Conservation (phyloP, 23 red algal genomes). For the Agarophyton chilense region DNA sequence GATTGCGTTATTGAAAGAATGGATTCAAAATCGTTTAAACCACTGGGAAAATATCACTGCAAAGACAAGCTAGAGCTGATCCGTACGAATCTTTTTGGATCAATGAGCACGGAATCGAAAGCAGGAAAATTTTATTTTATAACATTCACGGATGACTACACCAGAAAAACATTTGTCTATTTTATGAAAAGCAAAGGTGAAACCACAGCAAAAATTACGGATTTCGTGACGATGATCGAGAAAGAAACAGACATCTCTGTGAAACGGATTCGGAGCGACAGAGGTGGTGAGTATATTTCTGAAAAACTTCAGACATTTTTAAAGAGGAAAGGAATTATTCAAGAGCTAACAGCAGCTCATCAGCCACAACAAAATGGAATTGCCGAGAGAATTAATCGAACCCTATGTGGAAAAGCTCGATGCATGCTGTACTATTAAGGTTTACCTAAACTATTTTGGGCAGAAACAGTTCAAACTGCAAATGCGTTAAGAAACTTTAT, state of each 20-base stretch:
- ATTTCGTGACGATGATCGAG: neutral
- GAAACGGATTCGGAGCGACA: neutral
- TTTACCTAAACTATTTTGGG: neutral
- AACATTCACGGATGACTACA: slow-evolving; percentile 37
- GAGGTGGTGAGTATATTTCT: slow-evolving; percentile 28
- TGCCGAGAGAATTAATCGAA: slow-evolving; percentile 41
- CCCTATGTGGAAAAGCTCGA: slow-evolving; percentile 32
- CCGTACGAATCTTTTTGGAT: slow-evolving; percentile 36
- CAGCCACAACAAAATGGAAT: slow-evolving; percentile 7
- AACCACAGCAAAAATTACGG: neutral
- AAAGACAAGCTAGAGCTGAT: slow-evolving; percentile 28
- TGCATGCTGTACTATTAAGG: slow-evolving; percentile 13
- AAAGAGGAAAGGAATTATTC: slow-evolving; percentile 1
- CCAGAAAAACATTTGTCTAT: slow-evolving; percentile 7
- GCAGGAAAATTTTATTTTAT: slow-evolving; percentile 39
- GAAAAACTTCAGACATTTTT: neutral
- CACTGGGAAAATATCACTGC: neutral
- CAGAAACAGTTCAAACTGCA: neutral
- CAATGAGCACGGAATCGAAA: neutral
- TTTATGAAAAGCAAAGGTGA: slow-evolving; percentile 12
- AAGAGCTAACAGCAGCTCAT: slow-evolving; percentile 19
- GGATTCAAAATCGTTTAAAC: neutral
- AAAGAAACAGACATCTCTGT: slow-evolving; percentile 10
- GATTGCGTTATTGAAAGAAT: slow-evolving; percentile 14
- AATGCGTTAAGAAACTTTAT: neutral